Evolutionary conservation across 2,329 filamentous ascomycete species (phyloP).

Genomic region (Ophiostoma angusticollis): DNA sequence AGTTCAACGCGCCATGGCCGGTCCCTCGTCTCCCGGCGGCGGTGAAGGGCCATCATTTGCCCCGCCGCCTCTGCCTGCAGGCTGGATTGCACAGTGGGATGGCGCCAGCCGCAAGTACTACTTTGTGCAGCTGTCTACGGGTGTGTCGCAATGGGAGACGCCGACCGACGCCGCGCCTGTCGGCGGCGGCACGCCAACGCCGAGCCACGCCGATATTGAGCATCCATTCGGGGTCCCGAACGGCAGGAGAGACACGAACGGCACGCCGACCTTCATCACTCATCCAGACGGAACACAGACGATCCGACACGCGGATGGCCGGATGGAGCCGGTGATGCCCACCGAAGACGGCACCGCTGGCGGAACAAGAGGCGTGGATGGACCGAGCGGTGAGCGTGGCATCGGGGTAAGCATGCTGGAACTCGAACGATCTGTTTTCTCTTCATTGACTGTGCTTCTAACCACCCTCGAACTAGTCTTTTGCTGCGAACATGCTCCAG

Average conservation of each 20-base stretch:
- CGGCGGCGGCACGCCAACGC: conserved; percentile 40
- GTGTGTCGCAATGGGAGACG: conserved; percentile 61
- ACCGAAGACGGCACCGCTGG: conserved; percentile 23
- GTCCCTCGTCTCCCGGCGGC: conserved; percentile 43
- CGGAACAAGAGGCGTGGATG: conserved; percentile 28
- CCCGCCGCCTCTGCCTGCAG: conserved; percentile 48
- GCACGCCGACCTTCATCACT: conserved; percentile 39
- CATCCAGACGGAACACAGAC: conserved; percentile 51
- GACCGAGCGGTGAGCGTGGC: conserved; percentile 37
- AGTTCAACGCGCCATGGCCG: conserved; percentile 31
- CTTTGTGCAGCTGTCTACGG: conserved; percentile 60
- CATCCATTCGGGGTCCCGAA: conserved; percentile 49
- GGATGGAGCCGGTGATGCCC: conserved; percentile 45
- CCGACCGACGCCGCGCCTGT: conserved; percentile 52
- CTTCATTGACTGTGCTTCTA: neutral
- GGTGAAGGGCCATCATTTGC: conserved; percentile 45
- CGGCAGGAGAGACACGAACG: conserved; percentile 10
- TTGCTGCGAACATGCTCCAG: conserved; percentile 46
- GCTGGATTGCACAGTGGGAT: conserved; percentile 62
- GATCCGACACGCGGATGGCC: conserved; percentile 46
- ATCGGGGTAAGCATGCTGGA: conserved; percentile 43
- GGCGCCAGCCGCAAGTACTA: conserved; percentile 52
- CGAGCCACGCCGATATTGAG: conserved; percentile 35
- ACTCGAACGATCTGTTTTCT: neutral
- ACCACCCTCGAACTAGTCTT: conserved; percentile 29